These are phyloP conservation scores for Pseudogymnoascus verrucosus DNA, from an alignment of 2,329 filamentous ascomycete genomes.

Conservation along the genomic window DNA sequence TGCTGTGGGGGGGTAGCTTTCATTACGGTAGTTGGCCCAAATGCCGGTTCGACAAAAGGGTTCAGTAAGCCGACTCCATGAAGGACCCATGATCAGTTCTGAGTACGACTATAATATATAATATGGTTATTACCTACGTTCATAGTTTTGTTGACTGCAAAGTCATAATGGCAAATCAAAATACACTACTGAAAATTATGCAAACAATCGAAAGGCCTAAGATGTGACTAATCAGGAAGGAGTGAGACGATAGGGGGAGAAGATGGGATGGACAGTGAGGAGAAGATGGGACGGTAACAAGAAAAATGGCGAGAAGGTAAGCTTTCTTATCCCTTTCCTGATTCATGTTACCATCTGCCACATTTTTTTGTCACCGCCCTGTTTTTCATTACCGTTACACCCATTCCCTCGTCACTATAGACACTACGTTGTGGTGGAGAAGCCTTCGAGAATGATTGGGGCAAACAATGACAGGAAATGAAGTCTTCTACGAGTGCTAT, in stretches of 20 bases:
- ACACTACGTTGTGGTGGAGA: neutral
- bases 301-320: neutral
- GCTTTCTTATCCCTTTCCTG: neutral
- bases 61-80: neutral
- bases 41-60: neutral
- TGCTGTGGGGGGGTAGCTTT: conserved; percentile 2
- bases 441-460: neutral
- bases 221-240: neutral
- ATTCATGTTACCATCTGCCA: neutral
- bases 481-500: neutral
- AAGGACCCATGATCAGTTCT: neutral
- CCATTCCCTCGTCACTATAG: neutral
- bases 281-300: neutral
- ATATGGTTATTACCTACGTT: neutral
- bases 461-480: neutral
- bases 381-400: neutral
- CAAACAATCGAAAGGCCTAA: neutral
- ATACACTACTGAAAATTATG: neutral
- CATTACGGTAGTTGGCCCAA: neutral
- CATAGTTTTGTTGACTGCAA: neutral
- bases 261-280: neutral
- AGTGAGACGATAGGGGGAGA: neutral
- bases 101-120: neutral
- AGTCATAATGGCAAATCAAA: neutral
- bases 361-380: neutral